Base-by-base conservation (phyloP, 345 rosid genomes). In the Lenwebbia sp. region DNA sequence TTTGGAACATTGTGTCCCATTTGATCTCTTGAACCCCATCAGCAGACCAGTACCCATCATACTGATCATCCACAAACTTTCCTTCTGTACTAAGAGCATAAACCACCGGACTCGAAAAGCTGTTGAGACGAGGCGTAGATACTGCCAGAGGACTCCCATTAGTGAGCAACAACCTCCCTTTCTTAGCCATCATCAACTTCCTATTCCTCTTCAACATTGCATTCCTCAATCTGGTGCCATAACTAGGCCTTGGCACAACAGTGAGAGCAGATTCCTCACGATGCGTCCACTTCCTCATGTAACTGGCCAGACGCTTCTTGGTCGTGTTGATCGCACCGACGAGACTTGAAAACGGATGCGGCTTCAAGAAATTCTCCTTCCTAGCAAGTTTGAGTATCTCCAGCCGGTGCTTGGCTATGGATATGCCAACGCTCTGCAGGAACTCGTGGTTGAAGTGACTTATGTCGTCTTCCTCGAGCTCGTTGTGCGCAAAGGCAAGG, bases 1-100 rank as follows among this genome's bases (percentile, higher is more conserved):
- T 90, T 87, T 97, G 98, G 87, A 97, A 97, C 99, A 97, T 94
- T 4, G 98, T 83, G 88, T 95, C 99, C 99, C 99, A 97, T 90
- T 94, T 93, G 88, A 94, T 90, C 83, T 91, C 96, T 92, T 93
- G 94, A 81, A 90, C 92, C 15, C 88, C 92, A 70, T 90, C 87
- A 56, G 92, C 87, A 82, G 92, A 88, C 92, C 96, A 93, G 54
- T 91, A 92, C 25, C 92, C 86, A 84, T 90, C 90, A 83, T 89
- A 87, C 47, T 70, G 81, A 22, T 83, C 89, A 21, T 41, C 92
- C 15, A 76, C 87, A 6, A 62, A 37, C 83, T 89, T 89, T 58
- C 93, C 94, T 19, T 92, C 92, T 75, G 89, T 88, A n/a, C 86
- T 89, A 11, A 85, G 86, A 86, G 92, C 96, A 85, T 84, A 89